phyloP scores from a whole-genome alignment of 352 stramenopile genomes.

The Blastocystis sp. region DNA sequence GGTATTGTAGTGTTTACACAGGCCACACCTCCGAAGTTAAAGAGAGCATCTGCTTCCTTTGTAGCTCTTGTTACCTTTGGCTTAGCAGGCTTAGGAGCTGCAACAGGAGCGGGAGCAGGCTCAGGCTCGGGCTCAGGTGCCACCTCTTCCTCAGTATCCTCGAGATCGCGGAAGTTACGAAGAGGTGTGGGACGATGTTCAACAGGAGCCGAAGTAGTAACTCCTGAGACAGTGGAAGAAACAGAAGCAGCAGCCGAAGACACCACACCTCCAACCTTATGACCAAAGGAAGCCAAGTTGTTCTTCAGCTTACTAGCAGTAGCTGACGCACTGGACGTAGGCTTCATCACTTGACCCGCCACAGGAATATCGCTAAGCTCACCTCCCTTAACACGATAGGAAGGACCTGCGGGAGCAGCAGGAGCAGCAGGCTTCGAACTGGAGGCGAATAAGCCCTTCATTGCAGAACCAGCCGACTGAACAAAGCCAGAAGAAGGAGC shows the following conservation, averaged over 20 bases:
- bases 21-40: constrained; percentile 52
- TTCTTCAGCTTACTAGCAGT: constrained; percentile 53
- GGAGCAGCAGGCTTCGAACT: neutral
- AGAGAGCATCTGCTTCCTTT: constrained; percentile 57
- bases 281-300: constrained; percentile 17
- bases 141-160: constrained; percentile 1
- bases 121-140: constrained; percentile 32
- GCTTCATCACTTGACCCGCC: constrained; percentile 29
- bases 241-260: constrained; percentile 30
- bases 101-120: neutral
- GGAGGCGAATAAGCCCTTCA: constrained; percentile 44
- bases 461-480: neutral
- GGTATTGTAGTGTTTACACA: neutral
- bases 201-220: neutral
- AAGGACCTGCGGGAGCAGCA: neutral
- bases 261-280: constrained; percentile 37
- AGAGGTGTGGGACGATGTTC: constrained; percentile 7
- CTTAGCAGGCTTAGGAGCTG: neutral
- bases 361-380: constrained; percentile 30
- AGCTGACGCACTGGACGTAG: neutral
- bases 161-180: constrained; percentile 52
- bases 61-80: constrained; percentile 8
- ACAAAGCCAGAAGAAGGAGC: constrained; percentile 4
- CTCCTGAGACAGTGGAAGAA: neutral
- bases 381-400: constrained; percentile 31